phyloP scores from a whole-genome alignment of 169 alveolate species.

The Plasmodium malariae region DNA sequence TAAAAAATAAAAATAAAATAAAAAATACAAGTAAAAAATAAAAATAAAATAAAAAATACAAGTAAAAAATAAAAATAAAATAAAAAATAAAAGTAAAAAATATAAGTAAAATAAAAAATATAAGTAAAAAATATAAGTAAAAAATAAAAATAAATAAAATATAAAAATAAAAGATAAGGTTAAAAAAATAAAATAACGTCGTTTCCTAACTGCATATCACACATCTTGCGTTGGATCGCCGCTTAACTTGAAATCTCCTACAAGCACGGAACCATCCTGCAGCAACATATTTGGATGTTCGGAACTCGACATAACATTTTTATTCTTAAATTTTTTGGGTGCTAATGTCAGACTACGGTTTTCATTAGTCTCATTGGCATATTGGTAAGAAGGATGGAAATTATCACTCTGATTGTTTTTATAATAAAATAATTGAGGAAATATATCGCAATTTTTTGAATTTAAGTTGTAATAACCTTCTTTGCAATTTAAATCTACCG shows the following conservation, averaged over 20 bases:
- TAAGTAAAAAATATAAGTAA: too few species aligned
- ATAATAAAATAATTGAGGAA: conserved; percentile 21
- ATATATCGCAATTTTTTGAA: conserved; percentile 8
- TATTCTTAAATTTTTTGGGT: not conserved
- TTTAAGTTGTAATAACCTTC: not conserved
- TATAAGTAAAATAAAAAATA: too few species aligned
- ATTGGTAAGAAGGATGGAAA: not conserved
- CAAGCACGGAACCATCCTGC: not conserved
- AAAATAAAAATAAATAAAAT: too few species aligned
- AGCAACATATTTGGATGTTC: not conserved
- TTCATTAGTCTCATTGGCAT: not conserved
- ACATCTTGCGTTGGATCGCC: not conserved
- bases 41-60: too few species aligned
- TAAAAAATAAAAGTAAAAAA: too few species aligned
- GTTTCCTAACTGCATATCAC: too few species aligned
- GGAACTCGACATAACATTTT: not conserved
- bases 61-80: too few species aligned
- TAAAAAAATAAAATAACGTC: too few species aligned
- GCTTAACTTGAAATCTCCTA: not conserved
- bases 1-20: too few species aligned
- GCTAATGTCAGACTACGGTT: not conserved
- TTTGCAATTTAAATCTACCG: not conserved
- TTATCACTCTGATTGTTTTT: not conserved
- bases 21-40: too few species aligned
- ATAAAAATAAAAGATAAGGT: too few species aligned